Evolutionary conservation across 2,329 filamentous ascomycete species (phyloP), one percentile per base, ranked within the genome.

Genomic region (Botrytis sinoallii): DNA sequence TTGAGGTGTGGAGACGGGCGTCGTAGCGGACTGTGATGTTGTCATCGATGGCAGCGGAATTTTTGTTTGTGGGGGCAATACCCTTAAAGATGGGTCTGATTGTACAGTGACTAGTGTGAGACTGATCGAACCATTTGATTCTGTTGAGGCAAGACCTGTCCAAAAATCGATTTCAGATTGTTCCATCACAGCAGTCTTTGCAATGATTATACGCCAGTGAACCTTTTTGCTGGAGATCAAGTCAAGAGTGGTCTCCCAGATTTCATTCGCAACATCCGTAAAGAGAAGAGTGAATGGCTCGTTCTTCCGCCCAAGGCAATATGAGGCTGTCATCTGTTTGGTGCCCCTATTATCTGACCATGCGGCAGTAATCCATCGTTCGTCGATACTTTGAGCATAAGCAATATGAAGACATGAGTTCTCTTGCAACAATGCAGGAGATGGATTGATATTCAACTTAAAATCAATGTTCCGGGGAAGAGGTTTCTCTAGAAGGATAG

Each of bases 271-370:
- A n/a, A 94, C 85, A 35, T 92, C 89, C 22, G 84, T 84, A 75
- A 94, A 88, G 1, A 84, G 79, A 22, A 85, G 86, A 12, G 87
- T 84, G 4, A 87, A 79, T 1, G 84, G 81, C 72, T 86, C 84
- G 77, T 87, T 85, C 82, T 89, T 86, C 75, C 90, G 85, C 25
- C 89, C 85, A 63, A 95, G 84, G 78, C 91, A 93, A 81, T 94
- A 95, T 0, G 92, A 91, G 0, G 90, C 88, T 25, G 88, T 92
- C 77, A 90, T 89, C 80, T 95, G 92, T 75, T 92, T 89, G 74
- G 88, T 89, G 2, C 93, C 93, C 40, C 88, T 88, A 77, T 90
- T 93, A 79, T 97, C 93, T 1, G 91, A 93, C 93, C 93, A 97
- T 0, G 92, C 91, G 9, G 90, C 92, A 20, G 91, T 91, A 55